Conservation (phyloP, 2,329 filamentous ascomycete genomes). For the Verticillium longisporum region DNA sequence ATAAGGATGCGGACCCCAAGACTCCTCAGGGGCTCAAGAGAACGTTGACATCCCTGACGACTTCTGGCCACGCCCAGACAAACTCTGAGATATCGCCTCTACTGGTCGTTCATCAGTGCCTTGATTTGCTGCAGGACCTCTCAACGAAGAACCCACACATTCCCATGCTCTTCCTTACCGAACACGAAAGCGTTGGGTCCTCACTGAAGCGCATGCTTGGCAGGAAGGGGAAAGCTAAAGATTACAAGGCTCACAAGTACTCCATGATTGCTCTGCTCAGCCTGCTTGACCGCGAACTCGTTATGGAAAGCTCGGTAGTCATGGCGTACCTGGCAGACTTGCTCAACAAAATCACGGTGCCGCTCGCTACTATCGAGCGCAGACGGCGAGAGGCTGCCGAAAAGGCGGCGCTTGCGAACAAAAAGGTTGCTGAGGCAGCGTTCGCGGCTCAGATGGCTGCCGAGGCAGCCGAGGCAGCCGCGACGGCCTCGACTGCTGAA, state of each 20-base stretch:
- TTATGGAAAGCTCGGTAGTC: constrained; percentile 93
- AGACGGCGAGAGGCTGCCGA: constrained; percentile 66
- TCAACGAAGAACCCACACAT: constrained; percentile 82
- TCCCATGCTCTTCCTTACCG: constrained; percentile 85
- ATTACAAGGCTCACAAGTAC: constrained; percentile 71
- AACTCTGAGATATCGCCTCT: constrained; percentile 88
- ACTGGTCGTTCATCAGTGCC: constrained; percentile 91
- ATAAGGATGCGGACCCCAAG: constrained; percentile 57
- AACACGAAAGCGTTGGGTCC: constrained; percentile 72
- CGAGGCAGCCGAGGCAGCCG: constrained; percentile 6
- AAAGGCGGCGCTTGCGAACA: constrained; percentile 36
- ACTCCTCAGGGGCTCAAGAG: constrained; percentile 77
- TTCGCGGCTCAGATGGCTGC: not conserved
- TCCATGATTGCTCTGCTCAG: constrained; percentile 86
- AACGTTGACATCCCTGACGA: constrained; percentile 53
- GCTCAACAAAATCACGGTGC: constrained; percentile 80
- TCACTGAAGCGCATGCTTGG: constrained; percentile 70
- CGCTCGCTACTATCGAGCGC: constrained; percentile 73
- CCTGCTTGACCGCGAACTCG: constrained; percentile 84
- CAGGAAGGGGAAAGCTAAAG: constrained; percentile 79
- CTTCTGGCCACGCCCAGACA: constrained; percentile 40
- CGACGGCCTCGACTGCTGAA: constrained; percentile 8
- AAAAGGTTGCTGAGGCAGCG: constrained; percentile 15
- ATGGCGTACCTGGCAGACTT: constrained; percentile 91
- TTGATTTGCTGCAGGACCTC: constrained; percentile 77